Evolutionary conservation across 306 rosid genomes (phyloP).

Genomic region (Vachellia pachyceras): DNA sequence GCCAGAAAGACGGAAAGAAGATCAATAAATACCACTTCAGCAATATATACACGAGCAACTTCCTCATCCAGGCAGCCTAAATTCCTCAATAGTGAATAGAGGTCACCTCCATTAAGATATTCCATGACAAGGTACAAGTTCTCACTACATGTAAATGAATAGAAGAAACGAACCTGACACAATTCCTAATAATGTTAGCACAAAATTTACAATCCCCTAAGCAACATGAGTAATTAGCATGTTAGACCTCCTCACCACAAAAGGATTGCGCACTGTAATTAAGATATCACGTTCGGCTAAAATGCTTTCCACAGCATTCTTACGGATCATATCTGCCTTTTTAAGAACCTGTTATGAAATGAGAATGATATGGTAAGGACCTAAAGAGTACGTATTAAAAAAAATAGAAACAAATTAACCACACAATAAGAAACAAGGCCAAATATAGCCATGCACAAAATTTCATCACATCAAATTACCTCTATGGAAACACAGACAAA

Average conservation of each 20-base stretch:
- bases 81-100: slow-evolving; percentile 93
- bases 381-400: not conserved
- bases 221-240: slow-evolving; percentile 38
- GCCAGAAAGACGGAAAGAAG: slow-evolving; percentile 7
- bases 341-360: slow-evolving; percentile 77
- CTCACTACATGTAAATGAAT: slow-evolving; percentile 96
- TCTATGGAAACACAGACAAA: slow-evolving; percentile 25
- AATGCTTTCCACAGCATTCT: slow-evolving; percentile 99
- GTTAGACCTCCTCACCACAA: slow-evolving; percentile 90
- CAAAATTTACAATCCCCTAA: slow-evolving; percentile 28
- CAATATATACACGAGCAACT: slow-evolving; percentile 94
- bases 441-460: slow-evolving; percentile 21
- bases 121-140: slow-evolving; percentile 99
- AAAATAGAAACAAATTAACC: slow-evolving; percentile 8
- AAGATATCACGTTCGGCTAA: slow-evolving; percentile 97
- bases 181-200: slow-evolving; percentile 41
- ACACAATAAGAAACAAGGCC: slow-evolving; percentile 5
- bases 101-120: slow-evolving; percentile 97
- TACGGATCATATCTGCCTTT: slow-evolving; percentile 98
- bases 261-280: slow-evolving; percentile 98
- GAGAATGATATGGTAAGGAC: slow-evolving; percentile 29
- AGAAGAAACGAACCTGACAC: slow-evolving; percentile 96
- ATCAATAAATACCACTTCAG: slow-evolving; percentile 83
- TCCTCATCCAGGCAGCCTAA: slow-evolving; percentile 95
- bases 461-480: slow-evolving; percentile 17